Percentiles rank a stretch among this genome's conserved stretches.
Evolutionary conservation across 2,329 filamentous ascomycete species (phyloP).

Genomic region (Harringtonia lauricola): DNA sequence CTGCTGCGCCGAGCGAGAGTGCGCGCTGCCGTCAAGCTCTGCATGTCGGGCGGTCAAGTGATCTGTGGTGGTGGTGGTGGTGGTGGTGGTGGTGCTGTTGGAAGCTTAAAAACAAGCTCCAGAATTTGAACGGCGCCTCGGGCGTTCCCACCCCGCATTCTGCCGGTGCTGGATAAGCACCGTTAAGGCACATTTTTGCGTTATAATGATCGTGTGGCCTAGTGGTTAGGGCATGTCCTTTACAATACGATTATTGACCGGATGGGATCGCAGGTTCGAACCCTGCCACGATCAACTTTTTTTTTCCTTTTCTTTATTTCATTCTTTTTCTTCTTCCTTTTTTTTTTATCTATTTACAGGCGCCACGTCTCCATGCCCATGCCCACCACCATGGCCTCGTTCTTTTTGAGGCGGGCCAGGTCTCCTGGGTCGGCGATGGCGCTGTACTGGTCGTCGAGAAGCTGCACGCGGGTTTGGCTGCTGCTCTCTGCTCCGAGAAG

Average conservation of each 20-base stretch:
- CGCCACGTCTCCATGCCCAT: conserved; percentile 36
- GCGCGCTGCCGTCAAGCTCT: conserved; percentile 6
- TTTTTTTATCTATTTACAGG: conserved; percentile 1
- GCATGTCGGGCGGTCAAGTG: conserved; percentile 2
- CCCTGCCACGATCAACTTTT: conserved; percentile 15
- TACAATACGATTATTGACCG: conserved; percentile 14
- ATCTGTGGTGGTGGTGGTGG: background rate
- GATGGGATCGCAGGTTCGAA: conserved; percentile 18
- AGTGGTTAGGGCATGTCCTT: conserved; percentile 18
- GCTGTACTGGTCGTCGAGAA: conserved; percentile 42
- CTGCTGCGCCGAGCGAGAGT: conserved; percentile 5
- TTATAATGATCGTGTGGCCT: conserved; percentile 14
- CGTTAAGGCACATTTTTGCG: background rate
- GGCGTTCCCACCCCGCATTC: no score
- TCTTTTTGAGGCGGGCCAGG: conserved; percentile 25
- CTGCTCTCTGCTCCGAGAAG: background rate
- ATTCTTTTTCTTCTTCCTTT: background rate
- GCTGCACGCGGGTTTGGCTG: conserved; percentile 17
- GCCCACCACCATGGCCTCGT: conserved; percentile 26
- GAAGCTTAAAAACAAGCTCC: background rate
- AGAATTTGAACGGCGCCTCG: no score
- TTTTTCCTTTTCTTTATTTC: background rate
- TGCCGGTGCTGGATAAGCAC: no score
- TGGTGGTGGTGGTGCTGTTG: background rate
- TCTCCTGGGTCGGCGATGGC: conserved; percentile 50